A percentile compares a stretch with the other conserved stretches of the same genome.
phyloP scores from a whole-genome alignment of 164 flowering plant genomes.

The Tinospora cordifolia region DNA sequence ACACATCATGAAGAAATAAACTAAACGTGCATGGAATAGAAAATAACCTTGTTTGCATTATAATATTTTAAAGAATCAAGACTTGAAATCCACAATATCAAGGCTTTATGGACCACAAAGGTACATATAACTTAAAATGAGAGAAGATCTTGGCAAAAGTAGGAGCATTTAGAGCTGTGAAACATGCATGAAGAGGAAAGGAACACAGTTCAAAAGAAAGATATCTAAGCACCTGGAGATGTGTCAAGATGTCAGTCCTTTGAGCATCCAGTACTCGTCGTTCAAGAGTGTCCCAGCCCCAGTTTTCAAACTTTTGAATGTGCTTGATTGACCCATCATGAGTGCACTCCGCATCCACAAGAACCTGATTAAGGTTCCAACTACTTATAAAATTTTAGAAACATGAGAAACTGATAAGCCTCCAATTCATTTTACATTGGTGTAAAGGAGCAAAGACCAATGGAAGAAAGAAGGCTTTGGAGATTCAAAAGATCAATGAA shows the following conservation, averaged over 20 bases:
- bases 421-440: no score
- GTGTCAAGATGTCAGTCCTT: slow-evolving; percentile 59
- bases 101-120: background rate
- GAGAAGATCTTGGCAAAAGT: background rate
- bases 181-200: background rate
- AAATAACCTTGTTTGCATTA: background rate
- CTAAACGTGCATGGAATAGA: background rate
- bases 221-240: slow-evolving; percentile 55
- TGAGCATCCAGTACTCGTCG: slow-evolving; percentile 82
- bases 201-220: background rate
- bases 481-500: no score
- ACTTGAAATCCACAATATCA: background rate
- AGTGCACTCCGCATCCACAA: slow-evolving; percentile 99
- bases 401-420: no score
- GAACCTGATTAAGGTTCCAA: slow-evolving; percentile 47
- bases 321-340: slow-evolving; percentile 95
- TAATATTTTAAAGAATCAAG: background rate
- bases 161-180: no score
- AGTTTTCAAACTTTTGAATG: slow-evolving; percentile 80
- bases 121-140: background rate
- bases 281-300: slow-evolving; percentile 92
- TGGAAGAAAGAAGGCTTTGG: no score
- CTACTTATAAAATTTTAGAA: slow-evolving; percentile 2
- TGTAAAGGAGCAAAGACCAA: no score
- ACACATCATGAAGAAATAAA: background rate